Percentiles rank a stretch among this genome's conserved stretches.
These are phyloP conservation scores for Xanthoconium stramineum DNA, from an alignment of 768 basidiomycete genomes.

Conservation along the genomic window DNA sequence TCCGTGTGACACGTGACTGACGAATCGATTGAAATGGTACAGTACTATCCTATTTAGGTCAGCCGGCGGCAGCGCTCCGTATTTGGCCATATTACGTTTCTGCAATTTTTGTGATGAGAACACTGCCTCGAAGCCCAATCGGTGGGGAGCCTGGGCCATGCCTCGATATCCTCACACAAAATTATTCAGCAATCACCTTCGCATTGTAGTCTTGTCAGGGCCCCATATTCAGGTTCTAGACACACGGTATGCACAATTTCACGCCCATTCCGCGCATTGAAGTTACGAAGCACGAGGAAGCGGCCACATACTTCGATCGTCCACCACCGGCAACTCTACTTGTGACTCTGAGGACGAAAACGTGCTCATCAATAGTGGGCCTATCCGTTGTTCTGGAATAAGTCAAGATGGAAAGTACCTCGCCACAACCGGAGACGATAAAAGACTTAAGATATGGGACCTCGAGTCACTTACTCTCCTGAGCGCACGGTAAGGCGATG, in stretches of 20 bases:
- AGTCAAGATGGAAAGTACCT: constrained; percentile 46
- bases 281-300: constrained; percentile 37
- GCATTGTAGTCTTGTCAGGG: constrained; percentile 50
- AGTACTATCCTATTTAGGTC: neutral
- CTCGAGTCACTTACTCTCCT: constrained; percentile 52
- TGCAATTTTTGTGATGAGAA: neutral
- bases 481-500: constrained; percentile 55
- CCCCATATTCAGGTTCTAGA: constrained; percentile 62
- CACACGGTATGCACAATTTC: constrained; percentile 40
- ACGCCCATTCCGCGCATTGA: neutral
- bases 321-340: constrained; percentile 32
- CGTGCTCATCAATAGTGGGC: constrained; percentile 45
- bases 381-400: constrained; percentile 57
- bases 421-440: constrained; percentile 75
- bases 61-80: neutral
- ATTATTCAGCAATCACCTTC: constrained; percentile 38
- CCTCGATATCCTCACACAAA: constrained; percentile 47
- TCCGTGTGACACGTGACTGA: too few relatives aligned
- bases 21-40: too few relatives aligned
- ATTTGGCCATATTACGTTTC: neutral
- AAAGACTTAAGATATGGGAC: constrained; percentile 73
- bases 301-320: constrained; percentile 49
- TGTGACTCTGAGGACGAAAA: constrained; percentile 30
- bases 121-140: too few relatives aligned
- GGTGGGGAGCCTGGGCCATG: constrained; percentile 24